Base-by-base conservation (phyloP, 495 filamentous ascomycete species). In the Xylaria longipes region DNA sequence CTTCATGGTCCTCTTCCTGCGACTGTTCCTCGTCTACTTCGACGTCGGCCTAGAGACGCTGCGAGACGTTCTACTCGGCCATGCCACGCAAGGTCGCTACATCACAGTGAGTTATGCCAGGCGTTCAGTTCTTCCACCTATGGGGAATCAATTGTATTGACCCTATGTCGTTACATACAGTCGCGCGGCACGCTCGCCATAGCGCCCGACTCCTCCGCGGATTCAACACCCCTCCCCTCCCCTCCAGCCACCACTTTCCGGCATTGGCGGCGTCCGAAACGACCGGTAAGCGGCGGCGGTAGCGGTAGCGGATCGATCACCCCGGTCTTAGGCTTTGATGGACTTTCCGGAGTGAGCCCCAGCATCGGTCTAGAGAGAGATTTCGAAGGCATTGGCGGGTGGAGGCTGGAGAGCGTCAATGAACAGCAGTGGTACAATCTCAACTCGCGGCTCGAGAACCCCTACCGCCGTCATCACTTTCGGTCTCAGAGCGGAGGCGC, bases 371-470 rank as follows among this genome's bases (percentile, higher is more conserved):
- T 87, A 27, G 84, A 87, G 64, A 85, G 93, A 6, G 93, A 97
- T 80, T 97, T 91, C 74, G 93, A 97, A 81, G 93, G 93, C n/a
- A 86, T 97, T 3, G 93, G 93, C 15, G 93, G 93, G 1, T 95
- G 92, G 93, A 84, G 91, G 65, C 70, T 88, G 20, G 78, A 78
- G 29, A 80, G 80, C 11, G 66, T 65, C 41, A 90, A 93, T 41
- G 89, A 93, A 56, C 82, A 80, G 14, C 83, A 88, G 25, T 97
- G 93, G 93, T 85, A 91, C 15, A 89, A 86, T 35, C 87, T 94
- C 75, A 95, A 94, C 72, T 88, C 89, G 7, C 86, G 92, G 27
- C 84, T 94, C 1, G 90, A 94, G 69, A 81, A 94, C 6, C 91
- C 91, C 0, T 77, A 82, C 57, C 75, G 70, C 6, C 72, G 77